Conservation (phyloP, 2,329 filamentous ascomycete genomes). For the Colletotrichum abscissum region DNA sequence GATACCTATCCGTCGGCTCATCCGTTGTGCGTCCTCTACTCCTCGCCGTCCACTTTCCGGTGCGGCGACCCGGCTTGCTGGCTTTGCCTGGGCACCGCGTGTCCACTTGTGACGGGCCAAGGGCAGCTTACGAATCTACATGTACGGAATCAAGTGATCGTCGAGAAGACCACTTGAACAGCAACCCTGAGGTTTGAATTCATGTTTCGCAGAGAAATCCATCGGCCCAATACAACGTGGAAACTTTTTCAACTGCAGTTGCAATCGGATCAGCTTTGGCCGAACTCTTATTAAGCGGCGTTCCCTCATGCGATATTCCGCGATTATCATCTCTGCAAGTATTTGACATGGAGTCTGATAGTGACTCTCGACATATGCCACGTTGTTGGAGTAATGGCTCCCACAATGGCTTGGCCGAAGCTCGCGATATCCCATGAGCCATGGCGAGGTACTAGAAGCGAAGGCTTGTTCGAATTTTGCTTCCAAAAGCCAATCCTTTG, state of each 20-base stretch:
- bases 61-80: background rate
- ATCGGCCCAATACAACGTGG: background rate
- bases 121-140: background rate
- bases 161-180: background rate
- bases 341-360: too few relatives aligned
- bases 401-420: background rate
- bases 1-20: conserved; percentile 10
- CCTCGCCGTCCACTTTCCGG: conserved; percentile 16
- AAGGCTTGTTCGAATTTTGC: background rate
- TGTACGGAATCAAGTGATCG: background rate
- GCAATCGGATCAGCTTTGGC: background rate
- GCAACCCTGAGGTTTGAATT: background rate
- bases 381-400: background rate
- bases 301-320: background rate
- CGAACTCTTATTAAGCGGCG: background rate
- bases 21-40: background rate
- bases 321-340: background rate
- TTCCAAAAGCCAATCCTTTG: conserved; percentile 1
- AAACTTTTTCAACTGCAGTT: background rate
- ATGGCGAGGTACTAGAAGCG: background rate
- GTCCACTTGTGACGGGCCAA: background rate
- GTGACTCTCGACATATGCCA: background rate
- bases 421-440: background rate
- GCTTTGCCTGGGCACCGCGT: background rate
- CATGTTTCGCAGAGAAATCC: background rate